Evolutionary conservation across 1,284 basidiomycete species (phyloP).

Genomic region (Malassezia brasiliensis): DNA sequence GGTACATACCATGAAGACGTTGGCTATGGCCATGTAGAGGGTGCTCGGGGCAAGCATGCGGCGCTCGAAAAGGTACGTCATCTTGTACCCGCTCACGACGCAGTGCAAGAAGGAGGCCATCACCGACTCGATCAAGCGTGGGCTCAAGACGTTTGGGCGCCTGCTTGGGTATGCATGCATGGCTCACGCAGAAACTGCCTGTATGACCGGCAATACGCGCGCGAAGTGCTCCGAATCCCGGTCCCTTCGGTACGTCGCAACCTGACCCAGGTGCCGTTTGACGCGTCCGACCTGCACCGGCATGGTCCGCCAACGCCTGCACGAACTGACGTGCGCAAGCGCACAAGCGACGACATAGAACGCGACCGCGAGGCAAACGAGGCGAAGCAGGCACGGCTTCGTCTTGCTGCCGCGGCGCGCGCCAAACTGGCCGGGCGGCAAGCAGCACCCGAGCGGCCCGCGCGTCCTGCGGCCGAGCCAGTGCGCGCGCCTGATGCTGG

Average conservation of each 20-base stretch:
- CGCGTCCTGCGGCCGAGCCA: too few relatives aligned
- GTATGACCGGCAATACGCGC: conserved; percentile 80
- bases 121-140: conserved; percentile 83
- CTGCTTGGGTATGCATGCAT: conserved; percentile 57
- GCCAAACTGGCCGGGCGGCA: not conserved
- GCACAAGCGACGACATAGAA: not conserved
- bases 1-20: conserved; percentile 71
- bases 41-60: conserved; percentile 68
- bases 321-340: not conserved
- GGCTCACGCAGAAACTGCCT: conserved; percentile 60
- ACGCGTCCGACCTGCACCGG: conserved; percentile 13
- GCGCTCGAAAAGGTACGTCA: conserved; percentile 78
- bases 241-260: conserved; percentile 56
- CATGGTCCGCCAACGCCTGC: not conserved
- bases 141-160: conserved; percentile 84
- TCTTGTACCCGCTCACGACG: conserved; percentile 5
- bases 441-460: not conserved
- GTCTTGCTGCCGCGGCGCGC: conserved; percentile 1
- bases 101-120: conserved; percentile 96
- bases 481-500: not conserved
- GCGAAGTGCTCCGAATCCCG: conserved; percentile 76
- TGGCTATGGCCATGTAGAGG: conserved; percentile 80
- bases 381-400: not conserved
- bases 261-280: not conserved
- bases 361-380: not conserved